These are phyloP conservation scores for Colletotrichum sublineola DNA, from an alignment of 2,329 filamentous ascomycete genomes.

Conservation along the genomic window DNA sequence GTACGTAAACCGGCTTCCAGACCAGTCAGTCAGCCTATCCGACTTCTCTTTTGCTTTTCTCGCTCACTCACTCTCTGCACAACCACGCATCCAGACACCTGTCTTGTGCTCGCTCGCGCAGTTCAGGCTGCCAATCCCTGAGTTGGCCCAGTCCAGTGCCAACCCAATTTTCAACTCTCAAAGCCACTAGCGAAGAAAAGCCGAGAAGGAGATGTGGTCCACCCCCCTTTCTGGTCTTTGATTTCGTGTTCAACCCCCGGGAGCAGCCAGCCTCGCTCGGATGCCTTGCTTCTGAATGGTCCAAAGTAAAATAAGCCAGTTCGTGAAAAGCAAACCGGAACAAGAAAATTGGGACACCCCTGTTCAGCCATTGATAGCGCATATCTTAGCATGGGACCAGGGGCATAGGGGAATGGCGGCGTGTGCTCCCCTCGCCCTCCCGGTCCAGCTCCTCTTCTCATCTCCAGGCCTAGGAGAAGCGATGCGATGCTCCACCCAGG, in stretches of 20 bases:
- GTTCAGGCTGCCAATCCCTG: conserved; percentile 33
- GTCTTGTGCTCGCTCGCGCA: conserved; percentile 25
- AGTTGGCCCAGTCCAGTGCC: conserved; percentile 18
- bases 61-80: conserved; percentile 10
- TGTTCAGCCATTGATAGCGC: conserved; percentile 26
- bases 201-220: conserved; percentile 16
- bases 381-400: conserved; percentile 32
- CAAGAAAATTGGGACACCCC: conserved; percentile 29
- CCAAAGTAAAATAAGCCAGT: conserved; percentile 44
- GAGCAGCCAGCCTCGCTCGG: conserved; percentile 34
- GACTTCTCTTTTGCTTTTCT: conserved; percentile 13
- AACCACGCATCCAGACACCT: conserved; percentile 19
- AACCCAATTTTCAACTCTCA: conserved; percentile 29
- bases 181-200: conserved; percentile 32
- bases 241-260: conserved; percentile 28
- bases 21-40: conserved; percentile 18
- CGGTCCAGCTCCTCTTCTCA: conserved; percentile 40
- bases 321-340: conserved; percentile 38
- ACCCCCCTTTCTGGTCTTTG: conserved; percentile 37
- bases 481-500: conserved; percentile 37
- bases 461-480: conserved; percentile 39
- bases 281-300: conserved; percentile 41
- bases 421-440: conserved; percentile 37
- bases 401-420: conserved; percentile 30
- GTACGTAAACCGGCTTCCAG: not conserved